Evolutionary conservation across 768 basidiomycete species (phyloP), one percentile per base, ranked within the genome.

Genomic region (Termitomyces sp.): DNA sequence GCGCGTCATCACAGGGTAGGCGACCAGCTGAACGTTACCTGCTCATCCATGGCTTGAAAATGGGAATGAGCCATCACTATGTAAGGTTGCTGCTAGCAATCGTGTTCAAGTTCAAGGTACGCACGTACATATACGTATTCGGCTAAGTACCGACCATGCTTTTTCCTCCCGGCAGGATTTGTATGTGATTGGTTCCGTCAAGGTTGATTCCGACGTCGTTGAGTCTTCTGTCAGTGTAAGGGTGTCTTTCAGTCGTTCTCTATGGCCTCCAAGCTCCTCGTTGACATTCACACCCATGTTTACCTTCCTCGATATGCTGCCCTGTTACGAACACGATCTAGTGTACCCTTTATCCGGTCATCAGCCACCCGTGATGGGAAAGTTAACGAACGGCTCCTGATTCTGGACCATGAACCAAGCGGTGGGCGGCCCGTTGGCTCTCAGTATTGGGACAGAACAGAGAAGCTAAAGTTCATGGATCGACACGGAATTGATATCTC

Each of bases 241-340:
- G 27, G 23, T 40, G 40, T 62, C 40, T 36, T 32, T 45, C 48
- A 27, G 32, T 33, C 39, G 25, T 33, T 36, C 59, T 52, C 57
- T 32, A 58, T 67, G 50, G 58, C 71, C 13, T 64, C 65, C 42
- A 75, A 68, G 56, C 68, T 78, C 39, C 66, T 90, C 41, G 82
- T 94, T 42, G 92, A 94, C 72, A 75, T 94, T 31, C 92, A 94
- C 74, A 90, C 89, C 4, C 92, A 94, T 59, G 81, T 93, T 39
- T 94, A 91, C 64, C 79, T 91, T 18, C 89, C 91, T 2, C 79
- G 88, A 32, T 94, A 94, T 68, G 82, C 85, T 18, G 73, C 84
- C 0, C 70, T 91, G 47, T 74, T 94, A 43, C 80, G 89, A 39
- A 74, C 81, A 32, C 81, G 92, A 39, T 68, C 79, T 3, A 66